Base-by-base conservation (phyloP, 1,139 yeast species). In the Debaryomyces sp. region DNA sequence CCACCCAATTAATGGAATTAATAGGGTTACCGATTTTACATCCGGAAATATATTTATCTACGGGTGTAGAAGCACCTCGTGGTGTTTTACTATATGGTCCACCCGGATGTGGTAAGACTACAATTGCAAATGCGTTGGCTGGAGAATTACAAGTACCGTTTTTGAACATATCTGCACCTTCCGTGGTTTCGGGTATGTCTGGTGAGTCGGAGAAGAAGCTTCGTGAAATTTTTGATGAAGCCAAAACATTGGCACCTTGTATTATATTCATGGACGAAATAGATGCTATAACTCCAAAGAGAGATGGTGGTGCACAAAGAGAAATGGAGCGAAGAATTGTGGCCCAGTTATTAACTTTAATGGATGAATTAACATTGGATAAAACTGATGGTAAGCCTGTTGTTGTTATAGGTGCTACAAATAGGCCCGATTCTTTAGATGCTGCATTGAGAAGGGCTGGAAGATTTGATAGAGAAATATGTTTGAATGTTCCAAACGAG, bases 141-240 rank as follows among this genome's bases (percentile, higher is more conserved):
- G 96, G 97, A 26, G 97, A 94, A 62, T 75, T 94, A 38, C 89
- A 90, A 54, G 96, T 94, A 0, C 97, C 99, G 0, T 94, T 95
- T 61, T 83, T 94, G 26, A 87, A 88, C 44, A 80, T 94, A 1
- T 88, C 96, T 18, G 99, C 99, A 0, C 99, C 99, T 1, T 88
- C 97, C 1, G 90, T 95, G 6, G 98, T 94, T 0, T 89, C 97
- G 50, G 99, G 99, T n/a, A 94, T 94, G 99, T 89, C 97, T n/a
- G 99, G 99, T 41, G 99, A 94, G 67, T 85, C 95, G 50, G 99
- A 95, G 64, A 94, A 94, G 73, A 92, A 92, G 63, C 77, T 94
- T 15, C 77, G 99, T 54, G 99, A 94, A 54, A 76, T 94, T 35
- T 94, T 94, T 61, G 97, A 91, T 40, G 99, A 95, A 63, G 99